phyloP scores from a whole-genome alignment of 2,329 filamentous ascomycete genomes.

The Cyphellophora europaea region DNA sequence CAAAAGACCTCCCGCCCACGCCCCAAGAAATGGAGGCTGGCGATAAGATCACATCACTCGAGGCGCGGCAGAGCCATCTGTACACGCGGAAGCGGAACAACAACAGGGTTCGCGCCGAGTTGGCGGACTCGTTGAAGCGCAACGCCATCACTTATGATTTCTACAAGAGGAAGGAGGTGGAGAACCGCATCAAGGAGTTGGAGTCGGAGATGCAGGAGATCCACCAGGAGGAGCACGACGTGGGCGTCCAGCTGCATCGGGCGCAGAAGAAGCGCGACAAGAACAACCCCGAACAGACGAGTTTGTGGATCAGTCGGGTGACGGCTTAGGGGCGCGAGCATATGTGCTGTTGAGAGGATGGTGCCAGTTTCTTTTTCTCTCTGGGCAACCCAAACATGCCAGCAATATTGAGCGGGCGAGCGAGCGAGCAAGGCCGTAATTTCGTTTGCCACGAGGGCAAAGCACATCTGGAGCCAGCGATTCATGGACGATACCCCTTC shows the following conservation, averaged over 20 bases:
- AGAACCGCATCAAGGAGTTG: conserved; percentile 57
- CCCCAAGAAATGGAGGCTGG: conserved; percentile 52
- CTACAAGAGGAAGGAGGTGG: conserved; percentile 48
- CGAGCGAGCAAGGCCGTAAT: no score
- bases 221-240: conserved; percentile 65
- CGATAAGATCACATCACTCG: conserved; percentile 58
- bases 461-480: no score
- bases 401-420: no score
- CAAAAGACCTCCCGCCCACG: conserved; percentile 52
- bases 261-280: conserved; percentile 68
- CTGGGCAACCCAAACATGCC: no score
- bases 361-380: no score
- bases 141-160: conserved; percentile 60
- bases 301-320: conserved; percentile 70
- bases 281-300: conserved; percentile 45
- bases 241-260: conserved; percentile 64
- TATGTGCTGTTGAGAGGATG: no score
- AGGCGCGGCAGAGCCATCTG: conserved; percentile 56
- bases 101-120: conserved; percentile 61
- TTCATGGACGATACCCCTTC: no score
- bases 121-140: conserved; percentile 67
- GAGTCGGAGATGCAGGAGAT: conserved; percentile 62
- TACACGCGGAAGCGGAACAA: conserved; percentile 62
- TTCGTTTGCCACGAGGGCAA: no score
- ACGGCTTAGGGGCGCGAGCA: conserved; percentile 48